A percentile compares a stretch with the other conserved stretches of the same genome.
Evolutionary conservation across 2,329 filamentous ascomycete genomes (phyloP).

Genomic region (Herpomyces periplanetae): DNA sequence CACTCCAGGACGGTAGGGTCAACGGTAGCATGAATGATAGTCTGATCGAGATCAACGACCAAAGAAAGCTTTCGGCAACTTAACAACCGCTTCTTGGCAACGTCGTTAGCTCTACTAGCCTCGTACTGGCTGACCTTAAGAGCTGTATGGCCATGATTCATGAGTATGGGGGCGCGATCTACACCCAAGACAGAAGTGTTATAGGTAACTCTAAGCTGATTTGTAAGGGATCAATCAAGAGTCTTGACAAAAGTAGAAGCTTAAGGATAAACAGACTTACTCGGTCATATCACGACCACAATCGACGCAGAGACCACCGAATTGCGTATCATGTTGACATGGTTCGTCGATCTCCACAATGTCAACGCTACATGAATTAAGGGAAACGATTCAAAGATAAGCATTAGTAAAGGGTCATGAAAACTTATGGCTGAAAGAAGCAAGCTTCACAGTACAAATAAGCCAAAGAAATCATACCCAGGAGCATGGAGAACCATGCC

Average conservation of each 20-base stretch:
- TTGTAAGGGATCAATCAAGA: conserved; percentile 1
- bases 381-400: too few species aligned
- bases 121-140: conserved; percentile 50
- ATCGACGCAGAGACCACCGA: conserved; percentile 50
- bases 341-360: conserved; percentile 51
- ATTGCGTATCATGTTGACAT: conserved; percentile 66
- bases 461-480: conserved; percentile 6
- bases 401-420: conserved; percentile 1
- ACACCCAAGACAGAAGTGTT: conserved; percentile 39
- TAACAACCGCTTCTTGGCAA: conserved; percentile 45
- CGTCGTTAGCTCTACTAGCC: conserved; percentile 42
- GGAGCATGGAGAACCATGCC: conserved; percentile 18
- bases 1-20: conserved; percentile 86
- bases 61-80: conserved; percentile 48
- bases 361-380: conserved; percentile 11
- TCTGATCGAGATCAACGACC: conserved; percentile 89
- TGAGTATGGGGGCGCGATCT: conserved; percentile 61
- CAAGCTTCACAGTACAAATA: conserved; percentile 1
- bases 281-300: conserved; percentile 92
- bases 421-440: background rate
- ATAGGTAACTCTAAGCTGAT: conserved; percentile 30
- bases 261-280: conserved; percentile 8
- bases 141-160: conserved; percentile 61
- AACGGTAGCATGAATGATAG: conserved; percentile 88
- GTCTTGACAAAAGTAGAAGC: conserved; percentile 2